Evolutionary conservation across 2,329 filamentous ascomycete genomes (phyloP).

Genomic region (Colletotrichum brevisporum): DNA sequence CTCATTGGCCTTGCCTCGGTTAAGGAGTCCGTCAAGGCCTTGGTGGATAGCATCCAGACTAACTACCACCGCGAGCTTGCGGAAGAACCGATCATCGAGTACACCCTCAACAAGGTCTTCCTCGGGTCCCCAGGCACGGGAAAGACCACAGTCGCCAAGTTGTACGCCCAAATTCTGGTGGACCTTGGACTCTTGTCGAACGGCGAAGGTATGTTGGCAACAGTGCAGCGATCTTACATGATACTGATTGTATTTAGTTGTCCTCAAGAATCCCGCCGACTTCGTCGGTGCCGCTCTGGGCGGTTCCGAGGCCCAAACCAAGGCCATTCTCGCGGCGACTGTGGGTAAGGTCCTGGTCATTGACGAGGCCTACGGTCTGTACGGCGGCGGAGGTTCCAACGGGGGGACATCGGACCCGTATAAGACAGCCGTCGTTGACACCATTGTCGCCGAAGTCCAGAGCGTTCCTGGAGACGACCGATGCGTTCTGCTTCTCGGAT

Average conservation of each 20-base stretch:
- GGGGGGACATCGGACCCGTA: slow-evolving; percentile 54
- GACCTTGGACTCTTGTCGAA: slow-evolving; percentile 77
- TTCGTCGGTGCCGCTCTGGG: slow-evolving; percentile 77
- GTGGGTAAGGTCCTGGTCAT: slow-evolving; percentile 84
- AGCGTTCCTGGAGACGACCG: slow-evolving; percentile 78
- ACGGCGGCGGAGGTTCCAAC: slow-evolving; percentile 51
- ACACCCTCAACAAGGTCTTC: slow-evolving; percentile 78
- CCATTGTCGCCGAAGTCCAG: slow-evolving; percentile 81
- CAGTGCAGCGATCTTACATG: neutral
- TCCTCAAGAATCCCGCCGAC: slow-evolving; percentile 80
- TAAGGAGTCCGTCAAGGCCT: slow-evolving; percentile 70
- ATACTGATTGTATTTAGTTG: slow-evolving; percentile 56
- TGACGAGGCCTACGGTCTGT: slow-evolving; percentile 83
- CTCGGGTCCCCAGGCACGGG: slow-evolving; percentile 81
- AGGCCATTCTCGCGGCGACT: slow-evolving; percentile 76
- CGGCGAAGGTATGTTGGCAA: slow-evolving; percentile 67
- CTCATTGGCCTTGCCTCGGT: slow-evolving; percentile 74
- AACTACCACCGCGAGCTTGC: slow-evolving; percentile 78
- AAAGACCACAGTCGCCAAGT: slow-evolving; percentile 81
- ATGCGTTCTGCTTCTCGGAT: slow-evolving; percentile 80
- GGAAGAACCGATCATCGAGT: slow-evolving; percentile 71
- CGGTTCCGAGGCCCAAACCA: slow-evolving; percentile 78
- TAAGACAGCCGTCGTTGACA: slow-evolving; percentile 78
- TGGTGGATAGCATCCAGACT: slow-evolving; percentile 72
- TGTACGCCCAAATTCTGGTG: slow-evolving; percentile 78